phyloP scores from a whole-genome alignment of 164 flowering plant genomes.

The Akebia trifoliata region DNA sequence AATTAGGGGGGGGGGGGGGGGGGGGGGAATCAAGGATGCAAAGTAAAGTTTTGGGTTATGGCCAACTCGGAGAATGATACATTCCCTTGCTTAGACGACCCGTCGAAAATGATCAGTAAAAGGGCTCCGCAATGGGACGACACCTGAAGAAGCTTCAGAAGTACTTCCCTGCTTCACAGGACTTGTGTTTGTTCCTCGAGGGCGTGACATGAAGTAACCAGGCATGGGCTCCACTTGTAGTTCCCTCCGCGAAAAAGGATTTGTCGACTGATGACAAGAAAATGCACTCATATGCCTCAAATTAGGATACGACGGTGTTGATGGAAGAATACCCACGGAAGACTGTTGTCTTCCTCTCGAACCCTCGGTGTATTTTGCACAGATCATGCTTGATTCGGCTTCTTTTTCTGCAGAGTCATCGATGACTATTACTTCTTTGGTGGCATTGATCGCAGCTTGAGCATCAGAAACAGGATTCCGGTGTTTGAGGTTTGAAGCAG shows the following conservation, averaged over 20 bases:
- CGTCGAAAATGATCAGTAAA: conserved; percentile 27
- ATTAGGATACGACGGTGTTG: conserved; percentile 16
- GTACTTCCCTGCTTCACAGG: conserved; percentile 33
- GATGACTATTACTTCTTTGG: conserved; percentile 46
- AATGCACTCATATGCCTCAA: conserved; percentile 20
- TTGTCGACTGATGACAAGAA: conserved; percentile 18
- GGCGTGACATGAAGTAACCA: conserved; percentile 21
- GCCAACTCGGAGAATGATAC: conserved; percentile 28
- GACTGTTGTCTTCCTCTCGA: conserved; percentile 17
- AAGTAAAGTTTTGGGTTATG: background rate
- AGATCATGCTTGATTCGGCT: conserved; percentile 12
- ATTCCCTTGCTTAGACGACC: conserved; percentile 27
- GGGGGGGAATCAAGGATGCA: background rate
- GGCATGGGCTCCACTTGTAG: conserved; percentile 17
- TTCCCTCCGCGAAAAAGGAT: conserved; percentile 15
- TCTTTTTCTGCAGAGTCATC: conserved; percentile 48
- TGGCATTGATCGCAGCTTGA: conserved; percentile 15
- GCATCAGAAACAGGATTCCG: conserved; percentile 15
- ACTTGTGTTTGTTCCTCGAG: conserved; percentile 23
- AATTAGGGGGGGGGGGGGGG: background rate
- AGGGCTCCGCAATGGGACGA: conserved; percentile 23
- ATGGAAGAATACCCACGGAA: conserved; percentile 17
- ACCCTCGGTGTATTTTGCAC: conserved; percentile 9
- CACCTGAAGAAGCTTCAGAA: conserved; percentile 29
- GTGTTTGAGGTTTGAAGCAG: conserved; percentile 13